These are phyloP conservation scores for Sporothrix schenckii DNA, from an alignment of 2,329 filamentous ascomycete genomes.

Conservation along the genomic window DNA sequence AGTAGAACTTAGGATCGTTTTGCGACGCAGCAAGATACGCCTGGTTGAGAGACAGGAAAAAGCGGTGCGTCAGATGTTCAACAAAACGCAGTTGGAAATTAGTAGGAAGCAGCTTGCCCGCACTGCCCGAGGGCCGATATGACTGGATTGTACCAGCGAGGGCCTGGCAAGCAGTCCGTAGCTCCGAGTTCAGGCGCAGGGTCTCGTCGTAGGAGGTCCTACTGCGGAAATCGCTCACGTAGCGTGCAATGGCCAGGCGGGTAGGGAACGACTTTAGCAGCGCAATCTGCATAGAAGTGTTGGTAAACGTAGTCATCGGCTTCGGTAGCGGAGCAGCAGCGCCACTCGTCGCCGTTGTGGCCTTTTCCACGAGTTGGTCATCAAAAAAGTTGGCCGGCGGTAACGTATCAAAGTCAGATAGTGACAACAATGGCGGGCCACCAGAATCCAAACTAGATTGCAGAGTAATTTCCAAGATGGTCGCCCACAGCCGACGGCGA, in stretches of 20 bases:
- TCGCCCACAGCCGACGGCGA: conserved; percentile 46
- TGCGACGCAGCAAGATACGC: conserved; percentile 51
- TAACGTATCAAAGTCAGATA: conserved; percentile 53
- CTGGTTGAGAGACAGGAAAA: conserved; percentile 59
- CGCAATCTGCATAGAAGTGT: conserved; percentile 55
- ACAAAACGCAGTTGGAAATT: conserved; percentile 49
- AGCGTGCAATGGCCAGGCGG: conserved; percentile 50
- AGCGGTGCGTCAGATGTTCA: conserved; percentile 51
- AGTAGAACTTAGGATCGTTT: conserved; percentile 54
- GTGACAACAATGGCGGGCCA: conserved; percentile 50
- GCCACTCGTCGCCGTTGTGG: conserved; percentile 29
- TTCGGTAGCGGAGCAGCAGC: conserved; percentile 39
- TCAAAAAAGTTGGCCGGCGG: conserved; percentile 56
- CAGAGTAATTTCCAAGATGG: conserved; percentile 51
- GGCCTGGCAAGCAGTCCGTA: conserved; percentile 47
- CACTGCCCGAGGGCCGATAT: conserved; percentile 35
- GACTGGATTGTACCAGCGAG: conserved; percentile 43
- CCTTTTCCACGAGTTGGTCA: conserved; percentile 47
- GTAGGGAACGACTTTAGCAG: conserved; percentile 49
- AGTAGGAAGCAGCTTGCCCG: conserved; percentile 35
- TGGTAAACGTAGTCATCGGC: conserved; percentile 46
- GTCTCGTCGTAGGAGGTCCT: conserved; percentile 53
- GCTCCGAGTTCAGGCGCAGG: conserved; percentile 50
- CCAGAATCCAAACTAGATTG: conserved; percentile 53
- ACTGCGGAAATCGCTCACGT: conserved; percentile 52